Percentiles rank a stretch among this genome's conserved stretches.
Evolutionary conservation across 2,329 filamentous ascomycete genomes (phyloP).

Genomic region (Aotearoamyces nothofagi): DNA sequence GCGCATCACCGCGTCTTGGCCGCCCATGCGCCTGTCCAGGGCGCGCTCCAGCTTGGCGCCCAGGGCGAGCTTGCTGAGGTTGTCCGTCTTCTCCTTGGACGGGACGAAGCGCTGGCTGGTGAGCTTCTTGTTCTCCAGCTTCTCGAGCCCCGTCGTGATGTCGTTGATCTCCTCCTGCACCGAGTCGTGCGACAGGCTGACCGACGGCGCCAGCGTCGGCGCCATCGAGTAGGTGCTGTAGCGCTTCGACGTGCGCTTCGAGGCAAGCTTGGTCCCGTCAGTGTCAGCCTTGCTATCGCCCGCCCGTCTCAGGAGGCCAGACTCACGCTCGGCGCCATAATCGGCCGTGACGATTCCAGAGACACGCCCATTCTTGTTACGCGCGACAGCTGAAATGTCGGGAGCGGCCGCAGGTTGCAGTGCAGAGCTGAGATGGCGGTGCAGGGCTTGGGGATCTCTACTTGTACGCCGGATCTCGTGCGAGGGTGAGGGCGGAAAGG

Average conservation of each 20-base stretch:
- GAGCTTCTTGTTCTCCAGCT: conserved; percentile 55
- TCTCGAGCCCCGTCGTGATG: conserved; percentile 47
- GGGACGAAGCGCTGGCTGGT: conserved; percentile 52
- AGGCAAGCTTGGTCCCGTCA: conserved; percentile 17
- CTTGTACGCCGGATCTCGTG: neutral
- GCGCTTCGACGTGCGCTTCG: conserved; percentile 33
- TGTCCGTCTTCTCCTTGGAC: conserved; percentile 48
- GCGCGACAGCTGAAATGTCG: too few relatives aligned
- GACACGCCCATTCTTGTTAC: conserved; percentile 23
- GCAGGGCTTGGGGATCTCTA: neutral
- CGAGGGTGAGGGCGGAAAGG: neutral
- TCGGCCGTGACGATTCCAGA: conserved; percentile 36
- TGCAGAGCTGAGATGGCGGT: neutral
- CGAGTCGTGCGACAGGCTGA: conserved; percentile 15
- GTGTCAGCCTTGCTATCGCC: conserved; percentile 4
- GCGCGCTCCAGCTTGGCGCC: conserved; percentile 63
- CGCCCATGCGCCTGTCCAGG: conserved; percentile 50
- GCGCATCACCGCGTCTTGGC: conserved; percentile 54
- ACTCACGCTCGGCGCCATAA: conserved; percentile 37
- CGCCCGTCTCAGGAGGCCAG: conserved; percentile 1
- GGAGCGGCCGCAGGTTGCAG: too few relatives aligned
- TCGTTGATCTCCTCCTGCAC: conserved; percentile 35
- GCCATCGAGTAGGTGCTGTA: conserved; percentile 35
- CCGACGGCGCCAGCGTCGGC: conserved; percentile 26
- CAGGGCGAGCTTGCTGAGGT: conserved; percentile 54